Conservation (phyloP, 129 eudicot genomes). For the Mikania micrantha region DNA sequence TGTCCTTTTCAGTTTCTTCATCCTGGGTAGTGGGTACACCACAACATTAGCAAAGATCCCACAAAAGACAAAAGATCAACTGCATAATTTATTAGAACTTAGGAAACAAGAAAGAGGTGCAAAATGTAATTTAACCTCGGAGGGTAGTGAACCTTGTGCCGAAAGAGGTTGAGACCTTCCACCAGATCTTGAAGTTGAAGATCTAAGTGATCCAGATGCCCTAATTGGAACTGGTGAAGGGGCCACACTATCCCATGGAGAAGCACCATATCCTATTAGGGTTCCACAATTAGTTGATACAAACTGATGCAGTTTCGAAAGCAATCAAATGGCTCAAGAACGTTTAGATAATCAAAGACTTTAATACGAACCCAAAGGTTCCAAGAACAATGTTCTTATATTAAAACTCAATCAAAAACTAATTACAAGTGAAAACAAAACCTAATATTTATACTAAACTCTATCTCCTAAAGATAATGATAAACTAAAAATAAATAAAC, state of each 20-base stretch:
- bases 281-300: slow-evolving; percentile 7
- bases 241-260: slow-evolving; percentile 91
- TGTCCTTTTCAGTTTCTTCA: slow-evolving; percentile 30
- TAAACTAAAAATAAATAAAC: too few species aligned
- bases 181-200: slow-evolving; percentile 56
- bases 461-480: too few species aligned
- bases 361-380: too few species aligned
- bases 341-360: too few species aligned
- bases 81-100: not conserved
- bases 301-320: too few species aligned
- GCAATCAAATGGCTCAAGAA: too few species aligned
- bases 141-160: slow-evolving; percentile 26
- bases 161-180: slow-evolving; percentile 37
- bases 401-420: too few species aligned
- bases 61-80: slow-evolving; percentile 1
- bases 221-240: slow-evolving; percentile 95
- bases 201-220: slow-evolving; percentile 80
- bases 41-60: not conserved
- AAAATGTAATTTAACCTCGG: slow-evolving; percentile 46
- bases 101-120: not conserved
- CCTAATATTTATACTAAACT: too few species aligned
- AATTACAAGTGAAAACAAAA: too few species aligned
- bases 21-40: slow-evolving; percentile 31
- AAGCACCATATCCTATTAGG: slow-evolving; percentile 41
- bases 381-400: too few species aligned